These are phyloP conservation scores for Termitomyces sp. DNA, from an alignment of 768 basidiomycete species.

Conservation along the genomic window DNA sequence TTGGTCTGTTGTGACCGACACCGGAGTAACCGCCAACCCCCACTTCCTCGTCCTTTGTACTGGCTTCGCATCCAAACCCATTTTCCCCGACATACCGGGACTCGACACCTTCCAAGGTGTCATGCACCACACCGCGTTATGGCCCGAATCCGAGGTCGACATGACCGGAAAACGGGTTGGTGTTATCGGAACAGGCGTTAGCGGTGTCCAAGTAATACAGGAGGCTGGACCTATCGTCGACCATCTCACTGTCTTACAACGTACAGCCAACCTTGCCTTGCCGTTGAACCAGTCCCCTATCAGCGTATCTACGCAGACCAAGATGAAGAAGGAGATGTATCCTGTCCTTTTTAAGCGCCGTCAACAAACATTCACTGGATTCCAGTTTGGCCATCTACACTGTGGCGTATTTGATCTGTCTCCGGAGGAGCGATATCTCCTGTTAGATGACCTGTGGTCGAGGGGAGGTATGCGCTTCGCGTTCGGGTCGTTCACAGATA, in stretches of 20 bases:
- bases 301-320: too few relatives aligned
- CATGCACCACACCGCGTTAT: slow-evolving; percentile 18
- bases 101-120: slow-evolving; percentile 21
- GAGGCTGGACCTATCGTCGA: slow-evolving; percentile 15
- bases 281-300: slow-evolving; percentile 18
- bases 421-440: slow-evolving; percentile 18
- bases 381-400: slow-evolving; percentile 4
- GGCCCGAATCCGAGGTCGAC: slow-evolving; percentile 19
- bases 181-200: slow-evolving; percentile 22
- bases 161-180: too few relatives aligned
- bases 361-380: slow-evolving; percentile 17
- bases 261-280: slow-evolving; percentile 21
- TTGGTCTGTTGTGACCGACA: too few relatives aligned
- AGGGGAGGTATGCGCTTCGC: slow-evolving; percentile 19
- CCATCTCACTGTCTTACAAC: slow-evolving; percentile 25
- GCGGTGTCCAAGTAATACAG: slow-evolving; percentile 21
- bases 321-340: too few relatives aligned
- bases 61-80: too few relatives aligned
- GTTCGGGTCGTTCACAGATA: slow-evolving; percentile 15
- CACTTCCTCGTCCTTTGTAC: too few relatives aligned
- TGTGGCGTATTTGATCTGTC: slow-evolving; percentile 12
- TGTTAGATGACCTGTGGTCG: slow-evolving; percentile 15
- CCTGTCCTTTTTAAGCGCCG: slow-evolving; percentile 17
- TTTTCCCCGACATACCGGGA: too few relatives aligned
- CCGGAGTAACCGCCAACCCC: too few relatives aligned